phyloP scores from a whole-genome alignment of 345 rosid genomes.

The Geranium rotundifolium region DNA sequence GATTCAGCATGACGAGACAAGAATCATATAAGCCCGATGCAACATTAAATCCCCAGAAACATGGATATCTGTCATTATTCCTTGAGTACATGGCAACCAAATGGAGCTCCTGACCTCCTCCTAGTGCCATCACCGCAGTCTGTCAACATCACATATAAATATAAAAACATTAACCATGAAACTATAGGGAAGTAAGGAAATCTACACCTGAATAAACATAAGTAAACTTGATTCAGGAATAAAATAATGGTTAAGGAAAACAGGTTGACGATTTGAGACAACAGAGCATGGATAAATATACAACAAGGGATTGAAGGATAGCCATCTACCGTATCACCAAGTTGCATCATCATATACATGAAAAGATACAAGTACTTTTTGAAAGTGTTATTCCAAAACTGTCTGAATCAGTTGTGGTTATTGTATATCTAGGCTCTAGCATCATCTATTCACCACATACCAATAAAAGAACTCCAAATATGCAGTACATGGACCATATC shows the following conservation, averaged over 20 bases:
- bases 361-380: no score
- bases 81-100: constrained; percentile 82
- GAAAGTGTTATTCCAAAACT: not conserved
- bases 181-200: not conserved
- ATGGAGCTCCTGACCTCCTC: constrained; percentile 72
- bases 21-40: constrained; percentile 63
- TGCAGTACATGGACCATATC: not conserved
- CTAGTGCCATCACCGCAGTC: constrained; percentile 82
- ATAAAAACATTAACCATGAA: not conserved
- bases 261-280: no score
- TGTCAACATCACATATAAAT: constrained; percentile 19
- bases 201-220: not conserved
- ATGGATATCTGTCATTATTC: constrained; percentile 41
- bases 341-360: no score
- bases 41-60: constrained; percentile 85
- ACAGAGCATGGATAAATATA: not conserved
- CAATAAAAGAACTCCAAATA: no score
- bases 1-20: constrained; percentile 79
- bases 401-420: not conserved
- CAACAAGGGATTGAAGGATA: not conserved
- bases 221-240: not conserved
- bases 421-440: not conserved
- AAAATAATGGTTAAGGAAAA: no score
- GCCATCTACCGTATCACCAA: no score
- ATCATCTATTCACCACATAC: no score